Percentiles rank a stretch among this genome's conserved stretches.
phyloP scores from a whole-genome alignment of 306 rosid species.

The Cucurbita pepo region DNA sequence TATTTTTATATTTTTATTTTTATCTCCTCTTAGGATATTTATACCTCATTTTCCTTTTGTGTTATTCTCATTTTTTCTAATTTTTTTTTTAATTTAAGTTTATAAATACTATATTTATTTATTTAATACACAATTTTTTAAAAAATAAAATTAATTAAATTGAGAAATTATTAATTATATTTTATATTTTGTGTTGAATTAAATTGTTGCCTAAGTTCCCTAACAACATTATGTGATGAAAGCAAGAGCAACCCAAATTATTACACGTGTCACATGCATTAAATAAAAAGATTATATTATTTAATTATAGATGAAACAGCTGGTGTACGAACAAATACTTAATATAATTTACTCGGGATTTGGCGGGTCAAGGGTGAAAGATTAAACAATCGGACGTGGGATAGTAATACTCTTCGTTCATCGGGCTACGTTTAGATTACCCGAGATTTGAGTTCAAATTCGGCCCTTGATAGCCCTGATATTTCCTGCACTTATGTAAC shows the following conservation, averaged over 20 bases:
- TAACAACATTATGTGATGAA: neutral
- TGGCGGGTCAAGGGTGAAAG: too few relatives aligned
- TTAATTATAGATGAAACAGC: neutral
- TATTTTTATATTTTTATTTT: too few relatives aligned
- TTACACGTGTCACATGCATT: conserved; percentile 7
- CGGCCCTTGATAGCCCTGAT: too few relatives aligned
- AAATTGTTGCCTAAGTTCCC: neutral
- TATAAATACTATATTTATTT: too few relatives aligned
- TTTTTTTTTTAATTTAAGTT: too few relatives aligned
- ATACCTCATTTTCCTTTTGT: neutral
- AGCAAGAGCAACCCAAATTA: conserved; percentile 8
- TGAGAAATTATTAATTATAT: neutral
- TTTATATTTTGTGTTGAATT: neutral
- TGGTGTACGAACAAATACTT: neutral
- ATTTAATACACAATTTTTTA: neutral
- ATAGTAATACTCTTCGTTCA: too few relatives aligned
- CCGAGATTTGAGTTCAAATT: too few relatives aligned
- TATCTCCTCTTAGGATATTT: neutral
- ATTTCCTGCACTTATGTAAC: too few relatives aligned
- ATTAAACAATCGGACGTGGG: too few relatives aligned
- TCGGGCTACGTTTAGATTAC: too few relatives aligned
- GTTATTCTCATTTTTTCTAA: neutral
- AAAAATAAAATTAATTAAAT: neutral
- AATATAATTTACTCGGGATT: too few relatives aligned
- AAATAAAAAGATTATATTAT: neutral